phyloP scores from a whole-genome alignment of 345 rosid species.

The Combretum micranthum region DNA sequence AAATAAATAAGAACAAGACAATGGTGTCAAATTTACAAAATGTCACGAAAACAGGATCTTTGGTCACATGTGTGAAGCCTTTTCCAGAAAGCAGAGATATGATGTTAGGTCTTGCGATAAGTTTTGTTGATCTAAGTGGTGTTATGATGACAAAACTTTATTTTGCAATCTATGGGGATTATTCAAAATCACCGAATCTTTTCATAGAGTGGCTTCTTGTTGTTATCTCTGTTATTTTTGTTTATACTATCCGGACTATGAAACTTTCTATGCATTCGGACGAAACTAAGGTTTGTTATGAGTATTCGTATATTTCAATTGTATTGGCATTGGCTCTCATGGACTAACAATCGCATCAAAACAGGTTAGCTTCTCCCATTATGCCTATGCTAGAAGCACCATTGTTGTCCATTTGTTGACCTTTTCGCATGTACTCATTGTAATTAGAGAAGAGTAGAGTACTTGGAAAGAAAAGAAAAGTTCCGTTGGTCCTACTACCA shows the following conservation, averaged over 20 bases:
- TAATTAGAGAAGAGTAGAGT: slow-evolving; percentile 1
- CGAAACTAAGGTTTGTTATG: slow-evolving; percentile 14
- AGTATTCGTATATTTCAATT: slow-evolving; percentile 10
- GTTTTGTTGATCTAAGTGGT: slow-evolving; percentile 17
- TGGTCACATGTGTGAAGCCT: slow-evolving; percentile 14
- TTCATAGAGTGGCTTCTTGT: slow-evolving; percentile 21
- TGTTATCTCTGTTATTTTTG: slow-evolving; percentile 8
- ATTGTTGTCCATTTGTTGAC: background rate
- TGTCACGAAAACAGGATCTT: slow-evolving; percentile 14
- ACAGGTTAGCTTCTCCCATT: slow-evolving; percentile 2
- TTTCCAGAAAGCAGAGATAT: slow-evolving; percentile 16
- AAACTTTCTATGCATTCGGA: background rate
- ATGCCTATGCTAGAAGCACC: background rate
- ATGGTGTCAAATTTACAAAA: slow-evolving; percentile 12
- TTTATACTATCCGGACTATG: slow-evolving; percentile 11
- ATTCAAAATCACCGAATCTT: slow-evolving; percentile 12
- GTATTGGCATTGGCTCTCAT: slow-evolving; percentile 9
- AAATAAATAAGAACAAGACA: background rate
- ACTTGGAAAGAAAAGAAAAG: background rate
- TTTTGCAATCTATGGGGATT: slow-evolving; percentile 12
- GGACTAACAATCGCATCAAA: slow-evolving; percentile 8
- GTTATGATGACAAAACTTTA: slow-evolving; percentile 14
- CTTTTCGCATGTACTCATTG: slow-evolving; percentile 1
- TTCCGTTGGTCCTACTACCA: background rate
- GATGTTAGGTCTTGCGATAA: slow-evolving; percentile 14